Percentiles rank a stretch among this genome's conserved stretches.
phyloP scores from a whole-genome alignment of 768 basidiomycete species.

The Russula abietina region DNA sequence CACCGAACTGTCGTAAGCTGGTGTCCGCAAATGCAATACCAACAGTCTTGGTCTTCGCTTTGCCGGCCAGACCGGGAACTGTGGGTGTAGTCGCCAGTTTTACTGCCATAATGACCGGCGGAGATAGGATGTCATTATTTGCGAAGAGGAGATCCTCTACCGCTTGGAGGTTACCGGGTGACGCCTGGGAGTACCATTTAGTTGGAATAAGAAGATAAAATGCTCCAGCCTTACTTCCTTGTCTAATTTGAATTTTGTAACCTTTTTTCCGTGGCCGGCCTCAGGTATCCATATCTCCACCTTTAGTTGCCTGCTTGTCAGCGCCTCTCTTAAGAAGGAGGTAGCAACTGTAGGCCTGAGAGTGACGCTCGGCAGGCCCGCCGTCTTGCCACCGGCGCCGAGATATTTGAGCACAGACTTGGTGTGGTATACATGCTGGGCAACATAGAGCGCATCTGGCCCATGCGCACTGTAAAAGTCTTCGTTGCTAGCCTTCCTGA shows the following conservation, averaged over 20 bases:
- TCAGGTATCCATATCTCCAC: conserved; percentile 88
- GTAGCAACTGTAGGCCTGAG: conserved; percentile 75
- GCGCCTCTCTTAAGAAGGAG: conserved; percentile 75
- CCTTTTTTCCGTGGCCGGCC: conserved; percentile 66
- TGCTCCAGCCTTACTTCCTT: conserved; percentile 55
- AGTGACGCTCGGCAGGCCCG: conserved; percentile 68
- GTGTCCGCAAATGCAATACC: conserved; percentile 93
- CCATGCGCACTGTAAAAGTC: conserved; percentile 90
- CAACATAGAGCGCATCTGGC: conserved; percentile 81
- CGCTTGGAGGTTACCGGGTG: conserved; percentile 61
- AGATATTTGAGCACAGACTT: conserved; percentile 91
- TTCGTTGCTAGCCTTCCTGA: conserved; percentile 45
- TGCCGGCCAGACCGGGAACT: conserved; percentile 34
- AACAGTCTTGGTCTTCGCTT: conserved; percentile 63
- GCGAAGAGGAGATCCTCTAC: conserved; percentile 60
- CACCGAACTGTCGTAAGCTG: conserved; percentile 75
- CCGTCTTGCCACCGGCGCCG: conserved; percentile 53
- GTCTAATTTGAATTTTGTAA: conserved; percentile 65
- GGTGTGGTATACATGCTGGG: conserved; percentile 76
- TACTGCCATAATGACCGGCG: conserved; percentile 87
- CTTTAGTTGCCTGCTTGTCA: conserved; percentile 84
- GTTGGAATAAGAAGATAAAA: neutral
- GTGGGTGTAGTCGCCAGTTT: conserved; percentile 57
- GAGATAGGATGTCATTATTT: conserved; percentile 69
- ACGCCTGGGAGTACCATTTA: conserved; percentile 45